Conservation (phyloP, 176 grass and related monocot genomes). For the Avena sativa region DNA sequence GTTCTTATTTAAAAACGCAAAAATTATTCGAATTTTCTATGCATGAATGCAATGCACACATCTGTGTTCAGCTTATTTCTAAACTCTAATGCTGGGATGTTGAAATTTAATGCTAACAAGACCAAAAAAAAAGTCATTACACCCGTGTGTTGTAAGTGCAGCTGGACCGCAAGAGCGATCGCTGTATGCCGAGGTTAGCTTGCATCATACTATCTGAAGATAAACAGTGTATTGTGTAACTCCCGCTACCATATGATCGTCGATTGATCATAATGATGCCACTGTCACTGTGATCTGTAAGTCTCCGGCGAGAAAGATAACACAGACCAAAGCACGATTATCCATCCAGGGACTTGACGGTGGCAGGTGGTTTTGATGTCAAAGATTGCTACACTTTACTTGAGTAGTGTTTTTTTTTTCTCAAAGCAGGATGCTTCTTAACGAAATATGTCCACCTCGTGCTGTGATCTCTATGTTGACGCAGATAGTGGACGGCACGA, state of each 20-base stretch:
- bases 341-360: neutral
- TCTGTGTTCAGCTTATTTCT: too few relatives aligned
- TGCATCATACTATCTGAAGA: neutral
- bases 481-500: neutral
- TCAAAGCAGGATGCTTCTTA: neutral
- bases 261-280: neutral
- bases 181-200: neutral
- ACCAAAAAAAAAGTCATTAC: too few relatives aligned
- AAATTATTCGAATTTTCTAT: too few relatives aligned
- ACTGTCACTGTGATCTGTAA: neutral
- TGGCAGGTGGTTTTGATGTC: neutral
- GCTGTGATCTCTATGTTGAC: constrained; percentile 39
- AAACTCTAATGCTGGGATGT: too few relatives aligned
- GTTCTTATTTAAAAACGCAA: too few relatives aligned
- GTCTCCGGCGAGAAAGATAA: neutral
- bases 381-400: neutral
- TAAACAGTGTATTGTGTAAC: neutral
- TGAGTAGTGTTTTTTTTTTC: neutral
- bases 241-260: neutral
- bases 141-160: too few relatives aligned
- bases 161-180: neutral
- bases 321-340: neutral
- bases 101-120: too few relatives aligned
- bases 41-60: too few relatives aligned
- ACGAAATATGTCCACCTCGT: neutral